Evolutionary conservation across 192 early-diverging fungal genomes (phyloP).

Genomic region (Coemansia sp.): DNA sequence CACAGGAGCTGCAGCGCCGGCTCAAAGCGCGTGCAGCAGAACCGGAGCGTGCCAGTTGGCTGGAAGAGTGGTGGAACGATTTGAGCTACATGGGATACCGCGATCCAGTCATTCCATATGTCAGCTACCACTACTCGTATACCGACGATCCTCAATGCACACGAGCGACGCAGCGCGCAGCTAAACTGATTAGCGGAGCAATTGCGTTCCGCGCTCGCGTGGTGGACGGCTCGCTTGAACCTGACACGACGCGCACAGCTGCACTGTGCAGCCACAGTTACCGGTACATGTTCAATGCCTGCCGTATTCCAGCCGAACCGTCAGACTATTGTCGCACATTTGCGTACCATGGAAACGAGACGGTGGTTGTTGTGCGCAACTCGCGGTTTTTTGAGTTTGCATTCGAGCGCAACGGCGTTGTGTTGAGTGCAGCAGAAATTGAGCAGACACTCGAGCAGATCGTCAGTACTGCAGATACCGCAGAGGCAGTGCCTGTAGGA

Average conservation of each 20-base stretch:
- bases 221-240: constrained; percentile 71
- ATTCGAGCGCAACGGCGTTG: constrained; percentile 57
- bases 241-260: constrained; percentile 71
- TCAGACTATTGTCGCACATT: constrained; percentile 75
- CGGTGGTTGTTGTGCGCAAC: constrained; percentile 81
- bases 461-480: constrained; percentile 63
- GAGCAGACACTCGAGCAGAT: constrained; percentile 71
- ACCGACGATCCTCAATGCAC: constrained; percentile 81
- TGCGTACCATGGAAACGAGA: constrained; percentile 71
- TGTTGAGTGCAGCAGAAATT: constrained; percentile 73
- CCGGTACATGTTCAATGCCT: constrained; percentile 96
- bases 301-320: constrained; percentile 85
- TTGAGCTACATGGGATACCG: constrained; percentile 92
- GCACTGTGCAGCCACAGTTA: constrained; percentile 89
- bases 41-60: constrained; percentile 79
- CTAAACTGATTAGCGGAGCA: constrained; percentile 79
- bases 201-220: constrained; percentile 80
- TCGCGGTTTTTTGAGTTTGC: constrained; percentile 86
- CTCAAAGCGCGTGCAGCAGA: constrained; percentile 72
- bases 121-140: constrained; percentile 95
- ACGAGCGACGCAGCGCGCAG: constrained; percentile 82
- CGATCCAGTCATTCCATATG: constrained; percentile 91
- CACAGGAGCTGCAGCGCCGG: constrained; percentile 81
- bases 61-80: constrained; percentile 98
- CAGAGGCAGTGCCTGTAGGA: constrained; percentile 74